Percentiles rank a stretch among this genome's conserved stretches.
phyloP scores from a whole-genome alignment of 768 basidiomycete genomes.

The Agaricus sinodeliciosus region DNA sequence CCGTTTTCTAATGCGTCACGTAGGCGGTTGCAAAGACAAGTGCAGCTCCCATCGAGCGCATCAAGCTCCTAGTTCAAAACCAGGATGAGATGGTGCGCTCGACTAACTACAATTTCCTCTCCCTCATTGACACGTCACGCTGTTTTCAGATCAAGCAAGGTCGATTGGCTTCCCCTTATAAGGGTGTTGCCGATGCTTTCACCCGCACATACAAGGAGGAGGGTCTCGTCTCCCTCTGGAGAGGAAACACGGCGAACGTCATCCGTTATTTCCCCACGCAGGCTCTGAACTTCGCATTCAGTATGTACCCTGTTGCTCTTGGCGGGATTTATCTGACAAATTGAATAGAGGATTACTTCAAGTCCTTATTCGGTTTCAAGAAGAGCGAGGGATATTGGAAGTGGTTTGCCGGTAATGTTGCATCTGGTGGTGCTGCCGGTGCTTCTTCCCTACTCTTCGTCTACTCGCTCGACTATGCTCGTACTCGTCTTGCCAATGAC shows the following conservation, averaged over 20 bases:
- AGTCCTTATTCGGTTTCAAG: conserved; percentile 98
- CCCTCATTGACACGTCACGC: conserved; percentile 28
- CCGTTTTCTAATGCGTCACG: conserved; percentile 13
- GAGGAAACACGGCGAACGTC: conserved; percentile 99
- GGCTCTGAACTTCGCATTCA: conserved; percentile 99
- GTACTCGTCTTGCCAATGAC: conserved; percentile 98
- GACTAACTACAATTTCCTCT: not conserved
- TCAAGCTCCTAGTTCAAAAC: conserved; percentile 97
- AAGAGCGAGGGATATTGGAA: conserved; percentile 96
- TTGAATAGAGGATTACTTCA: conserved; percentile 88
- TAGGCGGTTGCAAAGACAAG: conserved; percentile 98
- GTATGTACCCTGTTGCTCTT: conserved; percentile 41
- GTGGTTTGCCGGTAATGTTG: conserved; percentile 98
- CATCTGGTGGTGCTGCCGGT: conserved; percentile 99
- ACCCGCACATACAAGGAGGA: conserved; percentile 89
- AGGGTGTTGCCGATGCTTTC: conserved; percentile 93
- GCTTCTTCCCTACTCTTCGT: conserved; percentile 98
- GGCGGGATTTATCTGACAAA: conserved; percentile 6
- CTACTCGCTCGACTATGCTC: conserved; percentile 98
- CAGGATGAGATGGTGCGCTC: conserved; percentile 98
- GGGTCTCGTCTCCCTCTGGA: conserved; percentile 93
- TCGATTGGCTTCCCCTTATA: conserved; percentile 93
- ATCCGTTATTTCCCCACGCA: conserved; percentile 99
- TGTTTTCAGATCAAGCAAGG: conserved; percentile 90
- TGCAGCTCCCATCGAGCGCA: conserved; percentile 99